Evolutionary conservation across 192 early-diverging fungal genomes (phyloP).

Genomic region (Coemansia sp.): DNA sequence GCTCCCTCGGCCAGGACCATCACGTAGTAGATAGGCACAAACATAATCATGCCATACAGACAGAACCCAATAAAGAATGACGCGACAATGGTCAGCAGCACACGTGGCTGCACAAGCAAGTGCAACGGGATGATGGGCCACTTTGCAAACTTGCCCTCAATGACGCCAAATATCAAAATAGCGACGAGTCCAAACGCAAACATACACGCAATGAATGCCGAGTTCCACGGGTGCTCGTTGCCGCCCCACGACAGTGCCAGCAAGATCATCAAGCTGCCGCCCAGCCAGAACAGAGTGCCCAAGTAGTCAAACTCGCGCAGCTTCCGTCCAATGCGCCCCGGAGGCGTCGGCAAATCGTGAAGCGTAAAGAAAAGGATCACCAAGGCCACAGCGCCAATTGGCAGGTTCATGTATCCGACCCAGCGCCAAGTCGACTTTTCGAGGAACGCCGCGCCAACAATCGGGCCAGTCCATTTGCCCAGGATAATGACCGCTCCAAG

Average conservation of each 20-base stretch:
- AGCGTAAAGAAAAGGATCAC: constrained; percentile 61
- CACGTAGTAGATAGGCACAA: constrained; percentile 53
- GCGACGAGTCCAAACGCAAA: constrained; percentile 50
- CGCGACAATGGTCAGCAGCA: constrained; percentile 27
- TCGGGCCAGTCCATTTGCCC: constrained; percentile 70
- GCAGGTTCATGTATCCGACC: constrained; percentile 82
- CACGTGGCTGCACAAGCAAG: constrained; percentile 35
- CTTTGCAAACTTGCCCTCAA: constrained; percentile 63
- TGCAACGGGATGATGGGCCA: constrained; percentile 69
- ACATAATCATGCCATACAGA: constrained; percentile 57
- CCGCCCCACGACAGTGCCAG: constrained; percentile 64
- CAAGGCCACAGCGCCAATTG: constrained; percentile 61
- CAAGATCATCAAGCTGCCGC: constrained; percentile 58
- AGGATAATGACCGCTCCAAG: constrained; percentile 64
- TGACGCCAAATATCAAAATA: constrained; percentile 49
- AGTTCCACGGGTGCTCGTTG: constrained; percentile 61
- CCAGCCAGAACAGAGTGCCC: constrained; percentile 58
- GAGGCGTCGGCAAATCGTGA: constrained; percentile 57
- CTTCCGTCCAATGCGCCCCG: constrained; percentile 25
- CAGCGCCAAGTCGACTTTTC: constrained; percentile 66
- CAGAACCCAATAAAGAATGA: constrained; percentile 48
- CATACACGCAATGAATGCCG: constrained; percentile 52
- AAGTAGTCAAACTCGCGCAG: constrained; percentile 62
- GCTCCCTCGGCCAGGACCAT: constrained; percentile 31
- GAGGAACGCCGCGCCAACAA: constrained; percentile 69